Conservation (phyloP, 306 rosid species). For the Medicago arabica region DNA sequence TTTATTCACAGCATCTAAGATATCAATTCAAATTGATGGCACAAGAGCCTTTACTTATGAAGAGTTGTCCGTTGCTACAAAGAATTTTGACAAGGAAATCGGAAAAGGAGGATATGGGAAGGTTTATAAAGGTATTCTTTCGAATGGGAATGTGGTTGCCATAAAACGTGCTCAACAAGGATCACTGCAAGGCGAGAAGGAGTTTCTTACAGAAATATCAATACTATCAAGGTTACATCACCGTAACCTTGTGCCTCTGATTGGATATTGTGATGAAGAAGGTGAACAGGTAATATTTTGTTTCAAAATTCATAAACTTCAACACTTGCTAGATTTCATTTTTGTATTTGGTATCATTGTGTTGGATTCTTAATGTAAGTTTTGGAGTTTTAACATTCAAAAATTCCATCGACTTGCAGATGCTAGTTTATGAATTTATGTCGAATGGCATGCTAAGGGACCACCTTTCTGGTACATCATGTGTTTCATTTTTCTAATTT, state of each 20-base stretch:
- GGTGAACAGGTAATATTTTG: constrained; percentile 70
- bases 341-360: no score
- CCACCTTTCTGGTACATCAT: constrained; percentile 77
- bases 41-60: constrained; percentile 61
- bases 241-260: constrained; percentile 75
- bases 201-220: constrained; percentile 84
- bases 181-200: constrained; percentile 87
- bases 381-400: no score
- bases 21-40: constrained; percentile 68
- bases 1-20: constrained; percentile 59
- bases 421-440: constrained; percentile 95
- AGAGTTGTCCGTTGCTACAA: constrained; percentile 72
- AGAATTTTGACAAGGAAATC: constrained; percentile 60
- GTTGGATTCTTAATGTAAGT: not conserved
- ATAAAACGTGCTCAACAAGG: constrained; percentile 88
- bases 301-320: constrained; percentile 2
- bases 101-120: constrained; percentile 92
- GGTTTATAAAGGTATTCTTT: constrained; percentile 75
- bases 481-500: constrained; percentile 31
- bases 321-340: not conserved
- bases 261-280: constrained; percentile 84
- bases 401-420: constrained; percentile 55
- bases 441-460: constrained; percentile 87
- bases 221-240: constrained; percentile 84
- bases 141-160: constrained; percentile 69